Percentiles rank a stretch among this genome's conserved stretches.
Evolutionary conservation across 768 basidiomycete species (phyloP).

Genomic region (Russula olivacea): DNA sequence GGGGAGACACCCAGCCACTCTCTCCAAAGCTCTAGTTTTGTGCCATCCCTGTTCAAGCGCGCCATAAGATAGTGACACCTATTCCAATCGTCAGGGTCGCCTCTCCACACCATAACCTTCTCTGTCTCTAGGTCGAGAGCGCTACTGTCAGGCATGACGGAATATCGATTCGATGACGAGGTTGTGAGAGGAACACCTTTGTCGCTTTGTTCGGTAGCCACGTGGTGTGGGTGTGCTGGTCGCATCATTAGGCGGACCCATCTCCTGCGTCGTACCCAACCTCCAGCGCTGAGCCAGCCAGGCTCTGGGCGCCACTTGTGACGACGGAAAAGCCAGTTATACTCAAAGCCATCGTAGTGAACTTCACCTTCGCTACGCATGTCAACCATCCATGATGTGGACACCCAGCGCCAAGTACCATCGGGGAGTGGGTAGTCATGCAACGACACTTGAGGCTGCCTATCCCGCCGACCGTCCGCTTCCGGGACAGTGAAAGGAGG

Average conservation of each 20-base stretch:
- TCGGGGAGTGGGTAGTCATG: constrained; percentile 68
- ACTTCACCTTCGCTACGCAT: constrained; percentile 78
- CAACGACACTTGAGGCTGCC: constrained; percentile 54
- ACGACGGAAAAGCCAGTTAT: constrained; percentile 70
- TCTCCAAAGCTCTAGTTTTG: constrained; percentile 71
- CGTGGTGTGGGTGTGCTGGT: constrained; percentile 36
- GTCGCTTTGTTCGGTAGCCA: background rate
- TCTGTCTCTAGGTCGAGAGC: constrained; percentile 10
- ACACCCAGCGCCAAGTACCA: constrained; percentile 78
- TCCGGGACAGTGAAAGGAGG: constrained; percentile 62
- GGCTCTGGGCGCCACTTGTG: constrained; percentile 61
- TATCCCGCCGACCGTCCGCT: constrained; percentile 28
- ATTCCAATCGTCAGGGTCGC: constrained; percentile 55
- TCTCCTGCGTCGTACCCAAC: constrained; percentile 71
- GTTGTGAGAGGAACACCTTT: background rate
- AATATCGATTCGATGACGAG: background rate
- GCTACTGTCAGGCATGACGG: background rate
- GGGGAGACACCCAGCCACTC: constrained; percentile 52
- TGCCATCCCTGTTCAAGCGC: constrained; percentile 55
- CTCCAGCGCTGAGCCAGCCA: constrained; percentile 55
- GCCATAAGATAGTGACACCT: constrained; percentile 49
- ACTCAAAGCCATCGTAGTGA: constrained; percentile 81
- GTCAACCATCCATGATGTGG: constrained; percentile 79
- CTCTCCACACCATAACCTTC: constrained; percentile 43
- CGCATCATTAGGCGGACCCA: constrained; percentile 85